Conservation (phyloP, 2,329 filamentous ascomycete species). For the Cladorrhinum sp. region DNA sequence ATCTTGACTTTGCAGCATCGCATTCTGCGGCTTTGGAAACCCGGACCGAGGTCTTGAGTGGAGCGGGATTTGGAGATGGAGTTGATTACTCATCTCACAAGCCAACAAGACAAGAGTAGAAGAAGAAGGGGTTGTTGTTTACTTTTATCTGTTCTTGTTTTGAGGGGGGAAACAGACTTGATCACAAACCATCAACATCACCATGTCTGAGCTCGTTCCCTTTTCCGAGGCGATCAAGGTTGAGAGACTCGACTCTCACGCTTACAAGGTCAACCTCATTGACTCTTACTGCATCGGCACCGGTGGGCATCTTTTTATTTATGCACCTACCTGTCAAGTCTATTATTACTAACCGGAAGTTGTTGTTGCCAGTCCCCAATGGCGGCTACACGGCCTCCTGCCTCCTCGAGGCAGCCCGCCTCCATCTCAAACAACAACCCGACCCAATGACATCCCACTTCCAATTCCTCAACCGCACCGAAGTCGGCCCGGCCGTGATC, state of each 20-base stretch:
- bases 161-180: not conserved
- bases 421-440: constrained; percentile 37
- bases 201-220: constrained; percentile 12
- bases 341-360: not conserved
- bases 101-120: not conserved
- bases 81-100: not conserved
- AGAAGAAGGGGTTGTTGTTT: not conserved
- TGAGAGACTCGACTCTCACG: constrained; percentile 23
- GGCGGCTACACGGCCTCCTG: constrained; percentile 45
- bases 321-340: too few species aligned
- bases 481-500: constrained; percentile 37
- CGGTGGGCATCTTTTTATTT: constrained; percentile 14
- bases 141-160: not conserved
- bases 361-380: constrained; percentile 36
- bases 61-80: not conserved
- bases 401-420: constrained; percentile 36
- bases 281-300: constrained; percentile 29
- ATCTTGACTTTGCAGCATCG: not conserved
- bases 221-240: constrained; percentile 26
- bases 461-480: constrained; percentile 40
- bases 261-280: constrained; percentile 26
- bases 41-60: not conserved
- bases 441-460: constrained; percentile 41
- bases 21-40: not conserved
- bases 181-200: not conserved